Evolutionary conservation across 345 rosid genomes (phyloP).

Genomic region (Populus euphratica): DNA sequence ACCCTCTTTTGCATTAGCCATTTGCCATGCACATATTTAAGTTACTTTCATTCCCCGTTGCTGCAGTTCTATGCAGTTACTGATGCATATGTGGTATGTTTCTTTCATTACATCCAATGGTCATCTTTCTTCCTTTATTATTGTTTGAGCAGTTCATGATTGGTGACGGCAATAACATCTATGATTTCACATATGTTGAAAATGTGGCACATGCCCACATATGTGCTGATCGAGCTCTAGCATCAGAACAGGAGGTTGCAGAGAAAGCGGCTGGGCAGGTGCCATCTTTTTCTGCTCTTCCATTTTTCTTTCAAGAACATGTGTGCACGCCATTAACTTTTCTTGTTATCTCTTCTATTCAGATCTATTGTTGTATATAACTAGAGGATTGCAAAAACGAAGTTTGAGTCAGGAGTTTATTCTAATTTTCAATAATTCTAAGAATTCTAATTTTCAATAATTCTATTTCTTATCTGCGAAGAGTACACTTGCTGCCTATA

Average conservation of each 20-base stretch:
- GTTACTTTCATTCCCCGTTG: background rate
- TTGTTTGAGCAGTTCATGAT: constrained; percentile 63
- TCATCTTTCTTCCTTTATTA: background rate
- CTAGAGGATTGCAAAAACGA: no score
- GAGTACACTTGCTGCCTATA: no score
- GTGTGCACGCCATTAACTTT: no score
- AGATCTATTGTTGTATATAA: no score
- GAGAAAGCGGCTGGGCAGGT: constrained; percentile 92
- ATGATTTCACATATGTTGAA: constrained; percentile 86
- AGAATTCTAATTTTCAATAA: no score
- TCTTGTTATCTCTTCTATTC: no score
- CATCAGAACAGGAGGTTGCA: constrained; percentile 65
- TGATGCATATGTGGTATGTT: constrained; percentile 2
- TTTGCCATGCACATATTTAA: background rate
- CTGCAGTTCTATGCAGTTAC: background rate
- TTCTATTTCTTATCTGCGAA: no score
- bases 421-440: no score
- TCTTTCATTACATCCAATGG: background rate
- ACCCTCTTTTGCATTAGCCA: background rate
- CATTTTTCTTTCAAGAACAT: background rate
- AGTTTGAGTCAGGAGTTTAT: no score
- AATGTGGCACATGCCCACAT: constrained; percentile 94
- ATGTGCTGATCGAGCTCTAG: constrained; percentile 92
- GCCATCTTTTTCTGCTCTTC: constrained; percentile 16
- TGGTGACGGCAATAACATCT: constrained; percentile 78